Evolutionary conservation across 2,329 filamentous ascomycete genomes (phyloP).

Genomic region (Penicillium sp.): DNA sequence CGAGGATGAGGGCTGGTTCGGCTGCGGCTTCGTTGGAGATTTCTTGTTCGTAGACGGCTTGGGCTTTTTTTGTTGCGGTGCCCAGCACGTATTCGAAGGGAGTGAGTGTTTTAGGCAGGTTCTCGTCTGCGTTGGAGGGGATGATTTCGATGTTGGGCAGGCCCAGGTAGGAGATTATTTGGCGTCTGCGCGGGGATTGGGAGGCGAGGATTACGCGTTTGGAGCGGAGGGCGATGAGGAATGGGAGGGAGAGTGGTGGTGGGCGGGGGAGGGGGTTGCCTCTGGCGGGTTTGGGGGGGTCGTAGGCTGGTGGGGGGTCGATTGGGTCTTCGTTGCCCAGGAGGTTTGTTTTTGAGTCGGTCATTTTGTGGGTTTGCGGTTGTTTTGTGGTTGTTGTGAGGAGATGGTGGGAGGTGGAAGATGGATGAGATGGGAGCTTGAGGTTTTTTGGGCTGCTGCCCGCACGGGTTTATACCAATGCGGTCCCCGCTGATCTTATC

Average conservation of each 20-base stretch:
- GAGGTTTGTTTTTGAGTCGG: conserved; percentile 40
- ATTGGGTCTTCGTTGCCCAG: conserved; percentile 28
- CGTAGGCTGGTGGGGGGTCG: conserved; percentile 46
- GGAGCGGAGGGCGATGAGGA: conserved; percentile 74
- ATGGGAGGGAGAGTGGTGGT: conserved; percentile 76
- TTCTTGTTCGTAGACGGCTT: conserved; percentile 70
- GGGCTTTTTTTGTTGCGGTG: conserved; percentile 83
- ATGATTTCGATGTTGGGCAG: conserved; percentile 81
- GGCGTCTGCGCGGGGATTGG: conserved; percentile 81
- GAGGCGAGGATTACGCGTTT: conserved; percentile 90
- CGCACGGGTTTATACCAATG: background rate
- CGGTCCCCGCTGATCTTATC: background rate
- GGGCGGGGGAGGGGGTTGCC: conserved; percentile 44
- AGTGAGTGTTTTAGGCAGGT: conserved; percentile 78
- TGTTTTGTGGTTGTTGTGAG: conserved; percentile 5
- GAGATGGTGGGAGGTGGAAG: background rate
- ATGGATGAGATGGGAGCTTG: background rate
- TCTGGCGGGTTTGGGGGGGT: conserved; percentile 31
- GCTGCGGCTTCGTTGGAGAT: conserved; percentile 61
- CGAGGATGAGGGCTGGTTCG: conserved; percentile 84
- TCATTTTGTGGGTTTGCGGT: conserved; percentile 27
- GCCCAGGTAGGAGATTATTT: conserved; percentile 79
- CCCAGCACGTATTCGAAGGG: conserved; percentile 90
- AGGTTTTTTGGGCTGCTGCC: conserved; percentile 5
- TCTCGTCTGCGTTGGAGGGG: conserved; percentile 82